A percentile compares a stretch with the other conserved stretches of the same genome.
These are phyloP conservation scores for Apiospora kogelbergensis DNA, from an alignment of 2,329 filamentous ascomycete genomes.

Conservation along the genomic window DNA sequence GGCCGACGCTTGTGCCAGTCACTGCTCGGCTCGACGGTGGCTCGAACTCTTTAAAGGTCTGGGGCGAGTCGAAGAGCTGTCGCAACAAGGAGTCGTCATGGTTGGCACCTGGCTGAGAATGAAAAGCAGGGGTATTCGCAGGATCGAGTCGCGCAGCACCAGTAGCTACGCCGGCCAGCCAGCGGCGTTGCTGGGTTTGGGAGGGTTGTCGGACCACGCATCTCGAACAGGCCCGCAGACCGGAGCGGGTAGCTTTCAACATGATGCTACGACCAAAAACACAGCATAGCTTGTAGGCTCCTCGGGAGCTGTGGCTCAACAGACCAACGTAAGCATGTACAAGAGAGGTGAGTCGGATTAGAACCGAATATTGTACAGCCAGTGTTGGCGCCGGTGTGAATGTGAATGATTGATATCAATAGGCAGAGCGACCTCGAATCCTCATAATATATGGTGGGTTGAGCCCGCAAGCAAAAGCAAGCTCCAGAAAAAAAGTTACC, in stretches of 20 bases:
- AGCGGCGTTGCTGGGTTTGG: slow-evolving; percentile 18
- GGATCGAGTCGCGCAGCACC: slow-evolving; percentile 32
- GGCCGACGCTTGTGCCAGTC: slow-evolving; percentile 57
- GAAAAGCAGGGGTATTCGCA: slow-evolving; percentile 30
- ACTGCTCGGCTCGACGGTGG: slow-evolving; percentile 37
- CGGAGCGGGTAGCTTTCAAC: slow-evolving; percentile 38
- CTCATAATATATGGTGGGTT: background rate
- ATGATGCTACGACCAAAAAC: slow-evolving; percentile 27
- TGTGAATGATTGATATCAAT: background rate
- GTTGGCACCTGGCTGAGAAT: slow-evolving; percentile 33
- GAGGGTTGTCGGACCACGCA: slow-evolving; percentile 48
- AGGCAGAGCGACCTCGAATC: background rate
- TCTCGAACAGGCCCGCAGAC: slow-evolving; percentile 62
- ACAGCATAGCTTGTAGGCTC: slow-evolving; percentile 17
- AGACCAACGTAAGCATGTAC: background rate
- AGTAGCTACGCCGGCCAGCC: slow-evolving; percentile 38
- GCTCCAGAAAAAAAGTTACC: slow-evolving; percentile 10
- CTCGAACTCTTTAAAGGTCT: slow-evolving; percentile 65
- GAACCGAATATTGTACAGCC: background rate
- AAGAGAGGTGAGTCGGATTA: background rate
- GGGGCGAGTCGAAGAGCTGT: slow-evolving; percentile 77
- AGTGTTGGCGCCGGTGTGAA: background rate
- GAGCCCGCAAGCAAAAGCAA: background rate
- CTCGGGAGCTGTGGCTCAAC: background rate
- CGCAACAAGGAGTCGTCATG: slow-evolving; percentile 76